Evolutionary conservation across 1,284 basidiomycete species (phyloP), one percentile per base, ranked within the genome.

Genomic region (Ceratobasidium sp.): DNA sequence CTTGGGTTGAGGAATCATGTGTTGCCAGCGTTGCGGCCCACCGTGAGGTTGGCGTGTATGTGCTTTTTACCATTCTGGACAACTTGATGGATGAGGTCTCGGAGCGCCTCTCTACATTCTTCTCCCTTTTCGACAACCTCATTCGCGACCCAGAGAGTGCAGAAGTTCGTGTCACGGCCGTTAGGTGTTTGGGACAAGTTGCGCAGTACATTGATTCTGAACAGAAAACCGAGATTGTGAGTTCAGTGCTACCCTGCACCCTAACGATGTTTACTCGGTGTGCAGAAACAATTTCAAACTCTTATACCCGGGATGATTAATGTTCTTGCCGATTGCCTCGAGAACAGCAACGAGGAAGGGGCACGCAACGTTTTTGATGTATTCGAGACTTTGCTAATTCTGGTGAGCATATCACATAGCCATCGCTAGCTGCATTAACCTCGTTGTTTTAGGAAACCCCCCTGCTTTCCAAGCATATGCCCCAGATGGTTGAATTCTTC

Each of bases 341-440:
- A 93, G 78, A 82, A 87, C 54, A 87, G 85, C 54, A 91, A 98
- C 79, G 92, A 95, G 79, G 86, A 86, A 54, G 90, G 89, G 74
- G 93, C 93, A 72, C 90, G 95, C 75, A 90, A 96, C 78, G 85
- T 96, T 40, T 97, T 98, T 78, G 97, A 99, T 79, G 94, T 98
- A 28, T 87, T 99, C 75, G 97, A 99, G 84, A 96, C 94, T 0
- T 88, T 99, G 71, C 87, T 98, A 66, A 96, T 97, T 78, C 86
- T 97, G 72, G 92, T 91, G 75, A 74, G 87, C 81, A 33, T 36
- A n/a, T 64, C 30, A 73, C 18, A 44, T n/a, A 48, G 21, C 30
- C 5, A 12, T 25, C 6, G 48, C 16, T 71, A 38, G 53, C 42
- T n/a, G 51, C 49, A 61, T 72, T 59, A 64, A 54, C 74, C 75